A percentile compares a stretch with the other conserved stretches of the same genome.
Conservation (phyloP, 192 early-diverging fungal species). For the Coemansia sp. region DNA sequence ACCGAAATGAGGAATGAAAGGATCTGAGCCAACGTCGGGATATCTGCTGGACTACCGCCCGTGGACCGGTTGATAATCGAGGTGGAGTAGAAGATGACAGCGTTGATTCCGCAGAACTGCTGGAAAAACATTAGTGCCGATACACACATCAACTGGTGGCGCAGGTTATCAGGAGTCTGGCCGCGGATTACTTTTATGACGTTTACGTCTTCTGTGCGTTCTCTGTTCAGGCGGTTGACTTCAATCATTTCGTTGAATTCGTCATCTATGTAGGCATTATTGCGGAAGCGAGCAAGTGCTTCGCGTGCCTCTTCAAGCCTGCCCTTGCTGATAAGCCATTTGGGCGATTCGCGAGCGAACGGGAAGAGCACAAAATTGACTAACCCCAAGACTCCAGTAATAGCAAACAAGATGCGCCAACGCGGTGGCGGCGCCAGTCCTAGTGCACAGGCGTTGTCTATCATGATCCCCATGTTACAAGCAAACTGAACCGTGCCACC, state of each 20-base stretch:
- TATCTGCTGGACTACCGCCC: slow-evolving; percentile 25
- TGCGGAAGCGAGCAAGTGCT: slow-evolving; percentile 57
- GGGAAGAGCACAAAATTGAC: slow-evolving; percentile 59
- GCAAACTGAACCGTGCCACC: slow-evolving; percentile 73
- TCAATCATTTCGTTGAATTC: slow-evolving; percentile 67
- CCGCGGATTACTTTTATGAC: slow-evolving; percentile 55
- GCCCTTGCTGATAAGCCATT: slow-evolving; percentile 65
- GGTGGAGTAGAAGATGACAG: slow-evolving; percentile 80
- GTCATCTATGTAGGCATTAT: slow-evolving; percentile 53
- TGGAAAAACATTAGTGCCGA: slow-evolving; percentile 69
- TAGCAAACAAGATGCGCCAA: slow-evolving; percentile 71
- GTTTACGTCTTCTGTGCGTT: slow-evolving; percentile 40
- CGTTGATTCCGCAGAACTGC: slow-evolving; percentile 85
- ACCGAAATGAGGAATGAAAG: slow-evolving; percentile 51
- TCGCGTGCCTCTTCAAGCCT: slow-evolving; percentile 58
- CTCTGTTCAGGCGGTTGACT: slow-evolving; percentile 43
- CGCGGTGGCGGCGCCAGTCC: slow-evolving; percentile 58
- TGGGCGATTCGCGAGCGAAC: slow-evolving; percentile 74
- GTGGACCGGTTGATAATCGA: slow-evolving; percentile 66
- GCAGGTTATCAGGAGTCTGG: slow-evolving; percentile 55
- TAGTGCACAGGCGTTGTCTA: slow-evolving; percentile 64
- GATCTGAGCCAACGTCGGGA: slow-evolving; percentile 49
- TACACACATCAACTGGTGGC: slow-evolving; percentile 62
- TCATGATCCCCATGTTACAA: slow-evolving; percentile 76
- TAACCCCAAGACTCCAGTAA: slow-evolving; percentile 61